Evolutionary conservation across 1,284 basidiomycete genomes (phyloP).

Genomic region (Pyrrhoderma noxium): DNA sequence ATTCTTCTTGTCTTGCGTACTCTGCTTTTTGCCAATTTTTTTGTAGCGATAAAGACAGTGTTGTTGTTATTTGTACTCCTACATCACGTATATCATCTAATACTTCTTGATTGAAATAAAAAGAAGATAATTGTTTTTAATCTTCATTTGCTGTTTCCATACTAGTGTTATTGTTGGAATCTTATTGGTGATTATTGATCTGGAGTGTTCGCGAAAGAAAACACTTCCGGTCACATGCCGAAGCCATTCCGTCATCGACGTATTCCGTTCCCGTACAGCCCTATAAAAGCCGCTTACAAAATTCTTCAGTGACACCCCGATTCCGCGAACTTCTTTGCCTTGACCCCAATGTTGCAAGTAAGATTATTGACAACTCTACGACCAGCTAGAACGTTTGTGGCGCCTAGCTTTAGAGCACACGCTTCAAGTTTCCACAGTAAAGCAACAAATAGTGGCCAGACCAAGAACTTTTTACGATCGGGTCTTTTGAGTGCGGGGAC

Average conservation of each 20-base stretch:
- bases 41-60: conserved; percentile 7
- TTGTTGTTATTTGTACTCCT: no score
- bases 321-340: background rate
- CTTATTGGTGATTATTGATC: background rate
- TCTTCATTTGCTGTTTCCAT: no score
- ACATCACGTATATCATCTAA: no score
- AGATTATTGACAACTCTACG: conserved; percentile 5
- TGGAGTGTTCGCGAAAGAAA: conserved; percentile 4
- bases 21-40: background rate
- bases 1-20: background rate
- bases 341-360: conserved; percentile 1
- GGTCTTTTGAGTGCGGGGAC: no score
- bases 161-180: no score
- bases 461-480: no score
- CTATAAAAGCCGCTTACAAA: no score
- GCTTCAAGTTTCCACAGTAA: conserved; percentile 10
- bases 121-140: no score
- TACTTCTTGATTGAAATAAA: no score
- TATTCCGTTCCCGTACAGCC: background rate
- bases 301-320: no score
- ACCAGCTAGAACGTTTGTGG: background rate
- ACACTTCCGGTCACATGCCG: conserved; percentile 1
- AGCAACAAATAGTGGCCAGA: background rate
- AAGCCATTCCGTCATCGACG: background rate
- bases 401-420: no score